A percentile compares a stretch with the other conserved stretches of the same genome.
phyloP scores from a whole-genome alignment of 495 filamentous ascomycete species.

The Sporormia fimetaria region DNA sequence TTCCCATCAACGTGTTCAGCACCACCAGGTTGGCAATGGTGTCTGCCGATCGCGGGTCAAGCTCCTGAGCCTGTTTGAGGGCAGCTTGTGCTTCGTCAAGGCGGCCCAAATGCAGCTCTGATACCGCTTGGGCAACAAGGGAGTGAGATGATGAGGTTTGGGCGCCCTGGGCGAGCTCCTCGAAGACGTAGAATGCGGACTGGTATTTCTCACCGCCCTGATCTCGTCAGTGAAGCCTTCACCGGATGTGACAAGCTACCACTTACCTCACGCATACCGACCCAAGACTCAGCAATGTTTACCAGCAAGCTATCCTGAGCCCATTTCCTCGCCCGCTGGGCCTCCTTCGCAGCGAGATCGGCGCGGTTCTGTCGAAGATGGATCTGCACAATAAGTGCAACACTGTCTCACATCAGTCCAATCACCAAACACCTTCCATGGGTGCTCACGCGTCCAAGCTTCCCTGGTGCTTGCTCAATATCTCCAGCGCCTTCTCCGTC shows the following conservation, averaged over 20 bases:
- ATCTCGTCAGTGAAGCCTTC: constrained; percentile 1
- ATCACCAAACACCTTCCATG: not conserved
- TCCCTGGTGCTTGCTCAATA: constrained; percentile 74
- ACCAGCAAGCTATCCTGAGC: constrained; percentile 90
- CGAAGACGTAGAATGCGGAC: constrained; percentile 94
- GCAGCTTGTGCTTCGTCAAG: constrained; percentile 82
- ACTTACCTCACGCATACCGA: constrained; percentile 75
- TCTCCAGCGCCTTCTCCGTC: constrained; percentile 68
- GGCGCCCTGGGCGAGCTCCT: constrained; percentile 83
- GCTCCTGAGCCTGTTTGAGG: constrained; percentile 63
- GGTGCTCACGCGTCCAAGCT: constrained; percentile 68
- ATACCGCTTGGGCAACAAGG: constrained; percentile 78
- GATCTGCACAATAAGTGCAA: constrained; percentile 55
- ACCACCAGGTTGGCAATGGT: constrained; percentile 74
- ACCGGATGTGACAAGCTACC: not conserved
- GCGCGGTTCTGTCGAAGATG: constrained; percentile 81
- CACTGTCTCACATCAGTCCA: constrained; percentile 26
- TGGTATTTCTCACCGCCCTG: constrained; percentile 95
- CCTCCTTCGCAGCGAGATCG: constrained; percentile 83
- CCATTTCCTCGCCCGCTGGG: constrained; percentile 81
- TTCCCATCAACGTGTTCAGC: constrained; percentile 61
- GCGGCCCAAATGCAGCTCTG: constrained; percentile 83
- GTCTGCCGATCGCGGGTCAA: constrained; percentile 57
- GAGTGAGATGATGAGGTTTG: constrained; percentile 51
- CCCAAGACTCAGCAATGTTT: constrained; percentile 92